Evolutionary conservation across 1,284 basidiomycete species (phyloP).

Genomic region (Pterulicium gracile): DNA sequence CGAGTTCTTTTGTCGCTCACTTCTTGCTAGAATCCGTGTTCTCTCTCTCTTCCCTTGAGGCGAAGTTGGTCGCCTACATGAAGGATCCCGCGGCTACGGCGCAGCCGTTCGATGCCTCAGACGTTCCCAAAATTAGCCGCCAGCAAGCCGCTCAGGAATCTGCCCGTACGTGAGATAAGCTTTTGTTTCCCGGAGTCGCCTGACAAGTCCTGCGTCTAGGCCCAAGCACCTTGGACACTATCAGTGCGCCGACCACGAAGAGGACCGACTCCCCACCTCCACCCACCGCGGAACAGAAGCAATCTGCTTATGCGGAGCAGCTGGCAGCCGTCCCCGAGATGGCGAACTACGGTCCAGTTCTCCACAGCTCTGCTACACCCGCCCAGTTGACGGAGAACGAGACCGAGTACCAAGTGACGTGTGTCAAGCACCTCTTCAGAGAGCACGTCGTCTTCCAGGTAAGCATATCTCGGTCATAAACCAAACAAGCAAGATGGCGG

Average conservation of each 20-base stretch:
- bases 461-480: slow-evolving; percentile 13
- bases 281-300: slow-evolving; percentile 70
- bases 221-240: slow-evolving; percentile 75
- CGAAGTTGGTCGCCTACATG: slow-evolving; percentile 83
- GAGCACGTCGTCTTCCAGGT: slow-evolving; percentile 96
- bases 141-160: slow-evolving; percentile 81
- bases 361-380: slow-evolving; percentile 80
- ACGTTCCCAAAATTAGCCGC: slow-evolving; percentile 86
- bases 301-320: slow-evolving; percentile 81
- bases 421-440: slow-evolving; percentile 95
- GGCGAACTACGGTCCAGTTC: slow-evolving; percentile 74
- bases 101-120: slow-evolving; percentile 70
- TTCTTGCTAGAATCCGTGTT: slow-evolving; percentile 72
- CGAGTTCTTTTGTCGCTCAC: slow-evolving; percentile 1
- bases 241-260: slow-evolving; percentile 58
- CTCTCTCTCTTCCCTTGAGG: slow-evolving; percentile 79
- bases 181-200: slow-evolving; percentile 5
- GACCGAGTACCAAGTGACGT: slow-evolving; percentile 96
- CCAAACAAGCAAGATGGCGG: slow-evolving; percentile 1
- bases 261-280: slow-evolving; percentile 54
- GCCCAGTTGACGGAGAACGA: slow-evolving; percentile 90
- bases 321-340: slow-evolving; percentile 84
- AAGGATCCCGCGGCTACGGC: slow-evolving; percentile 63
- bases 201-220: slow-evolving; percentile 29
- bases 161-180: slow-evolving; percentile 47